phyloP scores from a whole-genome alignment of 257 asterid genomes.

The Solanum arcanum region DNA sequence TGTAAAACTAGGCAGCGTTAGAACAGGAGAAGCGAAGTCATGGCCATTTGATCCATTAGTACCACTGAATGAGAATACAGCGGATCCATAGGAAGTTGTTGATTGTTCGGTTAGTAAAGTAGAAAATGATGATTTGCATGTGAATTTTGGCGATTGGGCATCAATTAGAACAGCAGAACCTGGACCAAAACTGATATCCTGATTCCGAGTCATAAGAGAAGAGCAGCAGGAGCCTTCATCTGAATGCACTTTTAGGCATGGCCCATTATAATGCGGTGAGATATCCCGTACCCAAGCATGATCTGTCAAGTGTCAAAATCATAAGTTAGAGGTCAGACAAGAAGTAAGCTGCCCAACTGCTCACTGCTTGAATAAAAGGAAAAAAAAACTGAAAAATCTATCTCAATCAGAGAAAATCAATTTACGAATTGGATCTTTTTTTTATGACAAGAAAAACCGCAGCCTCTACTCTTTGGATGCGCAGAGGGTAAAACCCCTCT shows the following conservation, averaged over 20 bases:
- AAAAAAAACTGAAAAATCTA: neutral
- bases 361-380: neutral
- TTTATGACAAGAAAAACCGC: neutral
- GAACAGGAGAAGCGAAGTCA: constrained; percentile 29
- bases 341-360: neutral
- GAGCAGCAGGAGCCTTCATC: constrained; percentile 9
- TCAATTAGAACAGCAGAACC: constrained; percentile 25
- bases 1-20: constrained; percentile 57
- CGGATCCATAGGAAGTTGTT: constrained; percentile 16
- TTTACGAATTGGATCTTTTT: neutral
- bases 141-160: constrained; percentile 17
- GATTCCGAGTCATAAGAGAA: constrained; percentile 30
- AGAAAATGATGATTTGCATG: constrained; percentile 49
- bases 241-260: neutral
- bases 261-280: constrained; percentile 1
- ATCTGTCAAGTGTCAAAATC: constrained; percentile 19
- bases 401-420: neutral
- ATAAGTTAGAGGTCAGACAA: neutral
- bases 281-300: constrained; percentile 46
- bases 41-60: constrained; percentile 20
- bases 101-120: constrained; percentile 22
- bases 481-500: neutral
- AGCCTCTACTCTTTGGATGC: neutral
- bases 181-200: constrained; percentile 54
- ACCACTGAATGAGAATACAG: constrained; percentile 49